phyloP scores from a whole-genome alignment of 441 rosid species.

The Pelargonium fulgidum region DNA sequence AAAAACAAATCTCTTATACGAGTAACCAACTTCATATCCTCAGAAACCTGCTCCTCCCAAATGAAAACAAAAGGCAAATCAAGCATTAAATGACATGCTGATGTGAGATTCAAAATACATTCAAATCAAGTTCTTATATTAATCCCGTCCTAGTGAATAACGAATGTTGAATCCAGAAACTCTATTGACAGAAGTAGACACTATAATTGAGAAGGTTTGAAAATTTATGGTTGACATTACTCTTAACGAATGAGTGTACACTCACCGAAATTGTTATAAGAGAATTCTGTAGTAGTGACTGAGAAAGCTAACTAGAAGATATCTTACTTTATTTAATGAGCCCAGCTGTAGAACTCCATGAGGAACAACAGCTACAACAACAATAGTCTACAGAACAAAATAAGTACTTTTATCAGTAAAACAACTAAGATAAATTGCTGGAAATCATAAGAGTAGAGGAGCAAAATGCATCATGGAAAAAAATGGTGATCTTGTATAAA shows the following conservation, averaged over 20 bases:
- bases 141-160: neutral
- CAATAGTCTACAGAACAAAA: slow-evolving; percentile 52
- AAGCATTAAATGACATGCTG: slow-evolving; percentile 14
- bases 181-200: neutral
- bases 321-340: slow-evolving; percentile 64
- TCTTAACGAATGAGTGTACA: neutral
- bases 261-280: neutral
- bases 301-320: slow-evolving; percentile 15
- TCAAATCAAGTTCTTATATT: neutral
- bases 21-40: slow-evolving; percentile 55
- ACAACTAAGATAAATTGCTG: slow-evolving; percentile 6
- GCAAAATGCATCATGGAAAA: slow-evolving; percentile 1
- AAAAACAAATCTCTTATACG: slow-evolving; percentile 56
- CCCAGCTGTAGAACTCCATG: slow-evolving; percentile 90
- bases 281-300: neutral
- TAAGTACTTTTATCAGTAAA: slow-evolving; percentile 6
- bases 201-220: neutral
- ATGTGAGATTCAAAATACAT: neutral
- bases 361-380: slow-evolving; percentile 62
- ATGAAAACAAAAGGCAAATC: slow-evolving; percentile 16
- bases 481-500: neutral
- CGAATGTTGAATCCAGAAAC: slow-evolving; percentile 2
- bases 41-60: slow-evolving; percentile 48
- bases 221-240: neutral
- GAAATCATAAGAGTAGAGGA: neutral